Conservation (phyloP, 768 basidiomycete genomes). For the Russula brevipes region DNA sequence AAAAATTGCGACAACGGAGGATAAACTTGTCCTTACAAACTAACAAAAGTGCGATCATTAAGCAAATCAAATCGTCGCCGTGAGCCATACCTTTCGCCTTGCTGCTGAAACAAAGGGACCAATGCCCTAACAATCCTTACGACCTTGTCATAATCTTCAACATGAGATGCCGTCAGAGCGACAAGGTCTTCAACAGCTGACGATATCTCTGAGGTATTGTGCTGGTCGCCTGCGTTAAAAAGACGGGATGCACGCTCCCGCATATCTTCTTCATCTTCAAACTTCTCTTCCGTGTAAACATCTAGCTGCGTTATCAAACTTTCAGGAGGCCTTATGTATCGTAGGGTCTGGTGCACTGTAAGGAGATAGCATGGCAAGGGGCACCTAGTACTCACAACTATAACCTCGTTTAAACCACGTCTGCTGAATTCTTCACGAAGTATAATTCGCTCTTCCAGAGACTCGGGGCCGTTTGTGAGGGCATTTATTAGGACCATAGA, state of each 20-base stretch:
- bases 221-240: constrained; percentile 29
- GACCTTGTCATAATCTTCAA: constrained; percentile 57
- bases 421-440: constrained; percentile 80
- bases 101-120: constrained; percentile 50
- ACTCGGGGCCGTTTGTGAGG: constrained; percentile 67
- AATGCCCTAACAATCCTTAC: constrained; percentile 57
- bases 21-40: not conserved
- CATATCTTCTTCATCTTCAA: constrained; percentile 84
- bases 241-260: constrained; percentile 53
- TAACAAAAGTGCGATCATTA: not conserved
- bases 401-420: constrained; percentile 75
- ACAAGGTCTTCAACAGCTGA: constrained; percentile 56
- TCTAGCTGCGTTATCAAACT: constrained; percentile 70
- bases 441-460: constrained; percentile 70
- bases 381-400: constrained; percentile 56
- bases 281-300: constrained; percentile 82
- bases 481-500: constrained; percentile 78
- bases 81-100: constrained; percentile 47
- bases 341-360: constrained; percentile 49
- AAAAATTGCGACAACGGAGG: constrained; percentile 9
- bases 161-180: constrained; percentile 53
- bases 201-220: constrained; percentile 45
- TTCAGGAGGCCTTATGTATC: constrained; percentile 75
- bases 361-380: not conserved
- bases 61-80: not conserved